Evolutionary conservation across 2,329 filamentous ascomycete genomes (phyloP).

Genomic region (Nemania abortiva): DNA sequence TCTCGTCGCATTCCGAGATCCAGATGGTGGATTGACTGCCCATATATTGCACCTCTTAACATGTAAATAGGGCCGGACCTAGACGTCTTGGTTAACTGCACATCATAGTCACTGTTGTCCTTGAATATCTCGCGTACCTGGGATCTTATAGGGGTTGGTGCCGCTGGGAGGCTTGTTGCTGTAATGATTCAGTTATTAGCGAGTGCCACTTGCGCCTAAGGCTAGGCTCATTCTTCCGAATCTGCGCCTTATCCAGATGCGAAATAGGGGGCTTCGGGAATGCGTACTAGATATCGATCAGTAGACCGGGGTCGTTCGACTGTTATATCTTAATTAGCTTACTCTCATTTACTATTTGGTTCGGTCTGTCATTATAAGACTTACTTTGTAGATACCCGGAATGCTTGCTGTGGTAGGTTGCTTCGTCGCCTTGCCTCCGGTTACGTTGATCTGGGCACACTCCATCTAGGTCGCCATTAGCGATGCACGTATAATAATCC

Average conservation of each 20-base stretch:
- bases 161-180: conserved; percentile 41
- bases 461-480: conserved; percentile 48
- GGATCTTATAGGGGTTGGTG: conserved; percentile 50
- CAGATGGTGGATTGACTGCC: not conserved
- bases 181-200: not conserved
- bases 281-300: conserved; percentile 53
- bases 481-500: not conserved
- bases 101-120: not conserved
- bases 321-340: conserved; percentile 24
- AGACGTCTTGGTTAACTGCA: conserved; percentile 1
- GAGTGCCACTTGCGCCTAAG: not conserved
- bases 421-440: conserved; percentile 49
- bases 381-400: conserved; percentile 54
- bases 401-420: conserved; percentile 53
- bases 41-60: not conserved
- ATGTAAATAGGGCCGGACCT: conserved; percentile 27
- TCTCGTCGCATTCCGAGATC: no score
- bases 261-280: not conserved
- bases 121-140: conserved; percentile 42
- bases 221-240: not conserved
- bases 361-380: no score
- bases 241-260: not conserved
- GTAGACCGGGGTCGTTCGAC: conserved; percentile 52
- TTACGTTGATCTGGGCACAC: conserved; percentile 55
- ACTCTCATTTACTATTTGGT: not conserved